Base-by-base conservation (phyloP, 2,329 filamentous ascomycete species). In the Venturiaceae sp. region DNA sequence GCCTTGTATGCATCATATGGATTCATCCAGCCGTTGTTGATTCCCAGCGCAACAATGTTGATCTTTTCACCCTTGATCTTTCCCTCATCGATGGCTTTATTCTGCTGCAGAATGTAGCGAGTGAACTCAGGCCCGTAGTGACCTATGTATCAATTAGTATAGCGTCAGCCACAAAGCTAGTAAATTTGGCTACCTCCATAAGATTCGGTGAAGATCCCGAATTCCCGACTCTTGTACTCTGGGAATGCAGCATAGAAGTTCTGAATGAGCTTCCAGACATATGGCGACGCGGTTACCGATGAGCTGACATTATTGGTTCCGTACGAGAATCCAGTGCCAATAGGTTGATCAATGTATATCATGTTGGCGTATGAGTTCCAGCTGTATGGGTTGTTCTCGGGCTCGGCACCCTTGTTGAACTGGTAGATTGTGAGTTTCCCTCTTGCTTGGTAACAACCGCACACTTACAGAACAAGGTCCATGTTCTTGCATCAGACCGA, bases 1-100 rank as follows among this genome's bases (percentile, higher is more conserved):
- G 66, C 62, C 6, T 75, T 72, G 57, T 75, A 73, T 61, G 78
- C 75, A 2, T 69, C 65, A 14, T 67, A 66, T 8, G 74, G 68
- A 62, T 84, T 80, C 60, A 81, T 75, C 71, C 78, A 82, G 28
- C 79, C 80, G 64, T 83, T 83, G 68, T 82, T 78, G 61, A 84
- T 75, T 14, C 79, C 77, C 7, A 84, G 71, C 0, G 80, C 77
- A 6, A 80, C 72, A n/a, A 83, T 71, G 44, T 77, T 74, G 55
- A 75, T 67, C 14, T 66, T 66, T 33, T 69, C 61, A 11, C 69
- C 72, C 16, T 69, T 66, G 4, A 75, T 58, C 0, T 65, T 68
- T 11, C 79, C 77, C 3, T 67, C 61, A 30, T 62, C 57, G 47
- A 72, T 67, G 9, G 63, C 66, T 19, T 62, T 62, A 58, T 75